These are phyloP conservation scores for Jimgerdemannia lactiflua DNA, from an alignment of 192 early-diverging fungal species.

Conservation along the genomic window DNA sequence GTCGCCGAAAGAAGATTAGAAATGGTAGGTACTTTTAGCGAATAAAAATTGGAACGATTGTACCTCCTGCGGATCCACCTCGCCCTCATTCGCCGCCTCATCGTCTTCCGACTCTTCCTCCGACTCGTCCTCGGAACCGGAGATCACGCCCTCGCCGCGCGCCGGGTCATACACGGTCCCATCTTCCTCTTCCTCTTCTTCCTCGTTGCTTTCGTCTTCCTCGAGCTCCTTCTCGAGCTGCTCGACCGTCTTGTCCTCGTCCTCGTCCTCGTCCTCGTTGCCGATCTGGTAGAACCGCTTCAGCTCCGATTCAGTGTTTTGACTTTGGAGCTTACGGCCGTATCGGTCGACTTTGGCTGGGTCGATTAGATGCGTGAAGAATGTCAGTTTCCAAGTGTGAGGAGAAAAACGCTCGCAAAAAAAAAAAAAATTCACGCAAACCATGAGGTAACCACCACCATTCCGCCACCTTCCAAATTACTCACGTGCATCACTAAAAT, in stretches of 20 bases:
- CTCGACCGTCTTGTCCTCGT: constrained; percentile 29
- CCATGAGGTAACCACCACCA: not conserved
- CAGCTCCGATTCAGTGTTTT: constrained; percentile 54
- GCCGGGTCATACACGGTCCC: constrained; percentile 58
- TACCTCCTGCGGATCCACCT: constrained; percentile 29
- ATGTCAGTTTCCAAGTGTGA: not conserved
- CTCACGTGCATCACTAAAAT: constrained; percentile 54
- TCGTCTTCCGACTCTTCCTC: constrained; percentile 42
- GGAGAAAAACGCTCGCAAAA: not conserved
- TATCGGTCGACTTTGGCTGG: constrained; percentile 77
- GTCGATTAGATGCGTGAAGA: not conserved
- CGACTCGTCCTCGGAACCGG: constrained; percentile 56
- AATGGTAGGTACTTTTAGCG: constrained; percentile 9
- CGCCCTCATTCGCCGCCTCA: constrained; percentile 40
- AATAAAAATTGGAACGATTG: not conserved
- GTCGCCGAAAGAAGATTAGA: constrained; percentile 16
- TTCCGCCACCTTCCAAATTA: not conserved
- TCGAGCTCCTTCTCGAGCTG: constrained; percentile 36
- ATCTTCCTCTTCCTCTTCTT: constrained; percentile 42
- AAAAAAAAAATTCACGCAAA: constrained; percentile 6
- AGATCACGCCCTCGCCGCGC: constrained; percentile 75
- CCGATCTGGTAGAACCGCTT: constrained; percentile 75
- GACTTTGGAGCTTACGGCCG: constrained; percentile 53
- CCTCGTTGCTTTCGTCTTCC: constrained; percentile 31
- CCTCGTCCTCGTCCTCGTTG: constrained; percentile 38